Evolutionary conservation across 176 grass and related monocot genomes (phyloP).

Genomic region (Bromus sterilis): DNA sequence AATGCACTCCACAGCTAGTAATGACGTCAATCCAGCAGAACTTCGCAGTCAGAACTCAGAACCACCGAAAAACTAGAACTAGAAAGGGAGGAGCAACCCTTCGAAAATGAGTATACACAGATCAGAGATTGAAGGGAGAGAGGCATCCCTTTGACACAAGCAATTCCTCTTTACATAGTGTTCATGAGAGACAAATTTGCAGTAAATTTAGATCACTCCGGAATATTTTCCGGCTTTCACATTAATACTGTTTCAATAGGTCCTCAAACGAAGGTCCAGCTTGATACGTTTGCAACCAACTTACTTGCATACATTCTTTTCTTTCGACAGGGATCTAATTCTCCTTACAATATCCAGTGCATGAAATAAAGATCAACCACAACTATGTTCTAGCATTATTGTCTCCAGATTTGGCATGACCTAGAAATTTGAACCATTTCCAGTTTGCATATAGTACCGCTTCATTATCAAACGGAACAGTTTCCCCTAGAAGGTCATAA

Average conservation of each 20-base stretch:
- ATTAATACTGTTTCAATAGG: not conserved
- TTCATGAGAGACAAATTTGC: too few species aligned
- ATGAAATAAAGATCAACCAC: not conserved
- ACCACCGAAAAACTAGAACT: too few species aligned
- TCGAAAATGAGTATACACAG: too few species aligned
- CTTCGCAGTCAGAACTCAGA: too few species aligned
- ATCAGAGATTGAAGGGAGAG: too few species aligned
- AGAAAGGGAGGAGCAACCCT: too few species aligned
- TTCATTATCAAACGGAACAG: slow-evolving; percentile 63
- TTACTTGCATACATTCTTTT: not conserved
- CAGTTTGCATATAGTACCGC: slow-evolving; percentile 69
- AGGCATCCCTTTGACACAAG: too few species aligned
- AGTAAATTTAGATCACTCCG: too few species aligned
- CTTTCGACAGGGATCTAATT: not conserved
- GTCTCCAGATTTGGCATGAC: slow-evolving; percentile 19
- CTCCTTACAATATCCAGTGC: not conserved
- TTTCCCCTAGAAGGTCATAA: slow-evolving; percentile 19
- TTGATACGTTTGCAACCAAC: not conserved
- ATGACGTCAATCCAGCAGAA: too few species aligned
- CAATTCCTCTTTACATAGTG: too few species aligned
- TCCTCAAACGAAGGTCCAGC: not conserved
- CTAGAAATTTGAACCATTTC: slow-evolving; percentile 88
- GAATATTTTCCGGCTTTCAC: too few species aligned
- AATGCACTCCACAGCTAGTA: too few species aligned
- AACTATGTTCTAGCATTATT: not conserved